phyloP scores from a whole-genome alignment of 345 rosid species.

The Eucalyptus brandiana region DNA sequence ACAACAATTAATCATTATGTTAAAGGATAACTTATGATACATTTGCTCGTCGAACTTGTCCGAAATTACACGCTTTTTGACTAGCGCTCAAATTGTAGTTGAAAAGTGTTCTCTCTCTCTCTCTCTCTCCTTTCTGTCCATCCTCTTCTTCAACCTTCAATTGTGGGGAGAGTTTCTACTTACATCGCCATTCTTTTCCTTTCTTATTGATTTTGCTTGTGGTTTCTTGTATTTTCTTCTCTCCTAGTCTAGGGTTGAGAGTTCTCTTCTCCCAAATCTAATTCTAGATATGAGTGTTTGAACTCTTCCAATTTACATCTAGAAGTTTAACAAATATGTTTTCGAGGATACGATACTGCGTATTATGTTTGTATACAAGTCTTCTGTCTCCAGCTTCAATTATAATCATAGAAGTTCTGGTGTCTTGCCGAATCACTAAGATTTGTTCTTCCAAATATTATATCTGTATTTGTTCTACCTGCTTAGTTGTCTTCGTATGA shows the following conservation, averaged over 20 bases:
- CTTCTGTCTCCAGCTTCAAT: not conserved
- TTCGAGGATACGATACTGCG: accelerated
- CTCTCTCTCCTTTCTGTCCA: no score
- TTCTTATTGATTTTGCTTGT: not conserved
- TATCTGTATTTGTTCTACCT: not conserved
- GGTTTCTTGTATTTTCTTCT: not conserved
- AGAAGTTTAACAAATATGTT: not conserved
- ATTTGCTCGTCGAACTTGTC: not conserved
- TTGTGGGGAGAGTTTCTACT: not conserved
- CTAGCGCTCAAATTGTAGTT: not conserved
- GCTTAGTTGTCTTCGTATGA: not conserved
- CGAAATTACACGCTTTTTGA: not conserved
- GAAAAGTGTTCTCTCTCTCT: no score
- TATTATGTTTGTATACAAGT: accelerated
- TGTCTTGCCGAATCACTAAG: accelerated
- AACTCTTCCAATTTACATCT: not conserved
- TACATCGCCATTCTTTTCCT: not conserved
- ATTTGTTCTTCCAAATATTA: not conserved
- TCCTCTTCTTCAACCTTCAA: no score
- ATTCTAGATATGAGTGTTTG: not conserved
- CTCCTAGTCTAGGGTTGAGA: not conserved
- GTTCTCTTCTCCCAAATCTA: not conserved
- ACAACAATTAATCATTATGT: not conserved
- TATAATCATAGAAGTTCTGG: accelerated
- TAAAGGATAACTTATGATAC: not conserved